Evolutionary conservation across 805 yeast genomes (phyloP), one percentile per base, ranked within the genome.

Genomic region (Metschnikowia kunwiensis): DNA sequence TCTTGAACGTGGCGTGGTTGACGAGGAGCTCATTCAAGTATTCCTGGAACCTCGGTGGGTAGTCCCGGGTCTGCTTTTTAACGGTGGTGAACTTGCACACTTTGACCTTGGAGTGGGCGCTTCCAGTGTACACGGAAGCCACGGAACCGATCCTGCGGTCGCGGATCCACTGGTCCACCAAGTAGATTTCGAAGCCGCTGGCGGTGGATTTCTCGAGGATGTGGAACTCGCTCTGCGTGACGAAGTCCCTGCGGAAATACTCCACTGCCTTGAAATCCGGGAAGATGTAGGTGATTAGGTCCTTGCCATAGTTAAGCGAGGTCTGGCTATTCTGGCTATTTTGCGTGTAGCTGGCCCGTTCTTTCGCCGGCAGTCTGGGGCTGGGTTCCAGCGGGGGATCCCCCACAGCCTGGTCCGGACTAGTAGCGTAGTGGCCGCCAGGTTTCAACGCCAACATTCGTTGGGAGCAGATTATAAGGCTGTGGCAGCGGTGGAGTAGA

Each of bases 141-240:
- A 84, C 70, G 1, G 82, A 71, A 17, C 85, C 79, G 9, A 78
- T 63, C 27, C 74, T 68, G 29, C 97, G 68, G 40, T 80, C 80
- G 22, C 82, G 72, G 3, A 85, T 82, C 98, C 98, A 93, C 58
- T 91, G 97, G 57, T 93, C 97, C 8, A 91, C 95, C 24, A 93
- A 69, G 57, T 93, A 93, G 11, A 85, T 75, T 59, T 93, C 97
- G 55, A 83, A 87, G 1, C 98, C 97, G 1, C 67, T 50, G 16
- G 82, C 67, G 7, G 60, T 62, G 4, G 78, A 59, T 36, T 68
- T 71, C 30, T 74, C 75, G 23, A 70, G 44, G 9, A 70, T 38
- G 42, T 60, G 75, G 41, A 66, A 58, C 32, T 65, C 71, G 30
- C 58, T 55, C 5, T 47, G 39, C 3, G 47, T 23, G 10, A 60